Conservation (phyloP, 2,329 filamentous ascomycete species). For the Pestalotiopsis sp. region DNA sequence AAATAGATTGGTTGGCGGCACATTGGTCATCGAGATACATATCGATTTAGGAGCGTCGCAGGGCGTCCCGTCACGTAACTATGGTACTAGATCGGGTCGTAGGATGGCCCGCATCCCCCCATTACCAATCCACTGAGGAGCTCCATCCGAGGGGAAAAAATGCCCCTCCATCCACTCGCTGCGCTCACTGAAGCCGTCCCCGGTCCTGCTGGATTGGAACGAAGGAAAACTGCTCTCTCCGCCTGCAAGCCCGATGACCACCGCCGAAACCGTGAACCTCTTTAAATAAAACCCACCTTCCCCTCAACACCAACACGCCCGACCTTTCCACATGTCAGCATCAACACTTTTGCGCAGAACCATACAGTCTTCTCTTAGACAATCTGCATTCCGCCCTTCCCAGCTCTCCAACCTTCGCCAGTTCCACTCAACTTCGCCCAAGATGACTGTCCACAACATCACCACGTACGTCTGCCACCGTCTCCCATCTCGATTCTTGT, state of each 20-base stretch:
- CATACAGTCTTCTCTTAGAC: conserved; percentile 7
- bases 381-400: neutral
- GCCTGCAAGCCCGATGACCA: conserved; percentile 4
- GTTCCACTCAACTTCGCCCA: conserved; percentile 40
- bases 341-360: conserved; percentile 10
- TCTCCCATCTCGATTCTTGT: neutral
- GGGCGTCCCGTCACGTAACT: neutral
- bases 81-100: neutral
- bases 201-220: neutral
- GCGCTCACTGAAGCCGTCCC: neutral
- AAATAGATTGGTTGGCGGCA: too few relatives aligned
- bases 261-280: neutral
- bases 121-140: conserved; percentile 2
- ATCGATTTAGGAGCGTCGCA: too few relatives aligned
- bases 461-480: conserved; percentile 30
- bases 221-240: neutral
- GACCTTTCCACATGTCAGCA: conserved; percentile 10
- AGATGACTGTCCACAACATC: conserved; percentile 43
- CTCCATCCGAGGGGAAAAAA: neutral
- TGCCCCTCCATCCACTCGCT: neutral
- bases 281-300: conserved; percentile 12
- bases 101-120: neutral
- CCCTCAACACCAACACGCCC: conserved; percentile 9
- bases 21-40: too few relatives aligned
- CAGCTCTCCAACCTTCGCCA: conserved; percentile 20